phyloP scores from a whole-genome alignment of 192 early-diverging fungal genomes.

The Mortierella claussenii region DNA sequence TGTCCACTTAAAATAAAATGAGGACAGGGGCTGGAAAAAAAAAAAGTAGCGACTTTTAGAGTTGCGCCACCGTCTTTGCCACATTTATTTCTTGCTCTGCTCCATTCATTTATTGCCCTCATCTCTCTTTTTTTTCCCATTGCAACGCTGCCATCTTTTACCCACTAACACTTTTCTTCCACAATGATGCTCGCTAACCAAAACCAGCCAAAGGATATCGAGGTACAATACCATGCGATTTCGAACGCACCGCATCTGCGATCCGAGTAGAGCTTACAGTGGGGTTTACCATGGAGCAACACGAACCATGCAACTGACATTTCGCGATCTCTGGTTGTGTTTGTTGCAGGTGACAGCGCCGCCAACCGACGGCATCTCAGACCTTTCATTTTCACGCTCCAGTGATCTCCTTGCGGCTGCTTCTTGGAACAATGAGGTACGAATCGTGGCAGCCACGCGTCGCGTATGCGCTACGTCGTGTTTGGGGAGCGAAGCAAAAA shows the following conservation, averaged over 20 bases:
- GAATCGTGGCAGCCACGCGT: background rate
- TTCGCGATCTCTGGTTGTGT: background rate
- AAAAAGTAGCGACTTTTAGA: background rate
- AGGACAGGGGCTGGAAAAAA: background rate
- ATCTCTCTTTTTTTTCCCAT: background rate
- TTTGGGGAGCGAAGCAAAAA: too few species aligned
- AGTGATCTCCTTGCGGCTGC: constrained; percentile 87
- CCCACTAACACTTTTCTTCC: background rate
- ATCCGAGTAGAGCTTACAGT: too few species aligned
- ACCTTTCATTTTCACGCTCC: constrained; percentile 80
- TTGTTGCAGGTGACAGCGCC: constrained; percentile 63
- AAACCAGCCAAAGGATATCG: constrained; percentile 41
- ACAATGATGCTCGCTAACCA: constrained; percentile 52
- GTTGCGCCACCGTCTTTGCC: constrained; percentile 4
- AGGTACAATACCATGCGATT: too few species aligned
- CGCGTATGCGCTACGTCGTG: too few species aligned
- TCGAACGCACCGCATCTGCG: too few species aligned
- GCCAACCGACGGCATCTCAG: constrained; percentile 83
- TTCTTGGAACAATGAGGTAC: constrained; percentile 90
- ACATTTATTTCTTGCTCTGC: background rate
- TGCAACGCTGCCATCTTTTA: background rate
- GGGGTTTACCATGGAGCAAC: too few species aligned
- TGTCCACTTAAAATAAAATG: background rate
- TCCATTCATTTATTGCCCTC: background rate
- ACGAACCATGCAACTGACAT: background rate